A percentile compares a stretch with the other conserved stretches of the same genome.
phyloP scores from a whole-genome alignment of 805 yeast species.

The Yamadazyma insecticola region DNA sequence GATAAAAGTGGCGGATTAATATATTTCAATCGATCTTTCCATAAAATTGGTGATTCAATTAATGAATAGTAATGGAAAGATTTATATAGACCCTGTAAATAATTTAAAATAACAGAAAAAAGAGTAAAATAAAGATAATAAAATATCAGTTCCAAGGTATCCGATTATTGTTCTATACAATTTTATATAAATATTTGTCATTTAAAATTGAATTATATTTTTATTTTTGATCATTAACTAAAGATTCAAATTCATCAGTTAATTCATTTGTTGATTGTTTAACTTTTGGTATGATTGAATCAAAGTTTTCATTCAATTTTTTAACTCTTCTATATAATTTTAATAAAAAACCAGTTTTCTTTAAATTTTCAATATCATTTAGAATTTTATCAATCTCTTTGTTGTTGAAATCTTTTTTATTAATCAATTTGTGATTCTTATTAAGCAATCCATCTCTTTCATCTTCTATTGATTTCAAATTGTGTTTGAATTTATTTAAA shows the following conservation, averaged over 20 bases:
- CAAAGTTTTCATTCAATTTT: slow-evolving; percentile 30
- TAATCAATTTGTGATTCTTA: slow-evolving; percentile 22
- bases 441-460: slow-evolving; percentile 17
- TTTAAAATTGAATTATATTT: neutral
- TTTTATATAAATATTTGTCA: neutral
- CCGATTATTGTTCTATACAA: neutral
- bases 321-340: slow-evolving; percentile 23
- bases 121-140: neutral
- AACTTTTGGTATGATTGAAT: slow-evolving; percentile 29
- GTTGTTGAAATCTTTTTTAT: too few species aligned
- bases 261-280: slow-evolving; percentile 18
- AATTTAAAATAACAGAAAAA: neutral
- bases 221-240: slow-evolving; percentile 1
- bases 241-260: slow-evolving; percentile 11
- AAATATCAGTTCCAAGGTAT: neutral
- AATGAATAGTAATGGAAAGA: too few species aligned
- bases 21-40: slow-evolving; percentile 61
- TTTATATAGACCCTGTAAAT: too few species aligned
- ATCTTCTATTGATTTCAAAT: slow-evolving; percentile 17
- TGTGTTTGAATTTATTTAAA: slow-evolving; percentile 15
- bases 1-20: slow-evolving; percentile 55
- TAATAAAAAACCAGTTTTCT: slow-evolving; percentile 20
- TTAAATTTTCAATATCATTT: slow-evolving; percentile 22
- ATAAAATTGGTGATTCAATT: slow-evolving; percentile 35
- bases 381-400: slow-evolving; percentile 13